Evolutionary conservation across 2,329 filamentous ascomycete genomes (phyloP), one percentile per base, ranked within the genome.

Genomic region (Pseudogymnoascus sp.): DNA sequence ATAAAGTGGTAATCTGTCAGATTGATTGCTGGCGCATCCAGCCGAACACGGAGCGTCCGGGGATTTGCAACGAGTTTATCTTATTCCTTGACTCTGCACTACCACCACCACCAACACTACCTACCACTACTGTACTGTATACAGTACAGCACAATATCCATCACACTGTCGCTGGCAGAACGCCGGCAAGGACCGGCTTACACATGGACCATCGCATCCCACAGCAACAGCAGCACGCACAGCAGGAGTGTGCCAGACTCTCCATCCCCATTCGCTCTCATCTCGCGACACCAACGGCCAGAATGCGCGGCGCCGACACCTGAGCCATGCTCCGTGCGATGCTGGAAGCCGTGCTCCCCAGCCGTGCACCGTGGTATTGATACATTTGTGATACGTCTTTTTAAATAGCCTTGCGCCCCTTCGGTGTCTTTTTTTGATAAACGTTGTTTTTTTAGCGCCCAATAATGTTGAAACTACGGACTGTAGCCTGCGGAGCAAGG

Each of bases 341-440:
- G 46, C 46, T 53, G 46, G 7, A 16, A 31, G 23, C 25, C n/a
- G 46, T 53, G 25, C 46, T 53, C 46, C 46, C 46, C 46, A 53
- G 46, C 46, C 46, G 46, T 53, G 46, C 46, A 31, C 46, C 25
- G 25, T 53, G 46, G 46, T 53, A 53, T 53, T 31, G 46, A 53
- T 53, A 53, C 46, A 53, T 53, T 53, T n/a, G n/a, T 53, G 46
- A 53, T 53, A 53, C 46, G 46, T 53, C 46, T 53, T 53, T 53
- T 53, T 53, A 53, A 53, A 53, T 53, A 53, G 46, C 46, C 46
- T 14, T 53, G 46, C 25, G 25, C 23, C 46, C 23, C 46, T 31
- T 53, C 25, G 23, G 46, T 28, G n/a, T 28, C 25, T 25, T 53
- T 46, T 53, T 53, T 31, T 53, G 46, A 53, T 53, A 53, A 53